Evolutionary conservation across 495 filamentous ascomycete genomes (phyloP).

Genomic region (Pseudomonodictys pantanalensis): DNA sequence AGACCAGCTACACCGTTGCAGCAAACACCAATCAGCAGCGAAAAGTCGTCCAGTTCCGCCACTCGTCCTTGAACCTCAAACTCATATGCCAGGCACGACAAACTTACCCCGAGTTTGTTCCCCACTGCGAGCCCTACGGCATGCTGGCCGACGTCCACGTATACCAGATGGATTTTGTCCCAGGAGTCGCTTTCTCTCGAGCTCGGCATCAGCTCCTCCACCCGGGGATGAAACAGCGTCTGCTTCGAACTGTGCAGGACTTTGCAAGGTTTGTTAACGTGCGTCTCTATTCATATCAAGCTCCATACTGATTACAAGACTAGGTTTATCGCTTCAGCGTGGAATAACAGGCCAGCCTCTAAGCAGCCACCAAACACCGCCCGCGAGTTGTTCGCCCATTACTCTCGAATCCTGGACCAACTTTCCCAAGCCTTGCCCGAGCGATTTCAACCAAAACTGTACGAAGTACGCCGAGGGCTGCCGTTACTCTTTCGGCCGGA

Average conservation of each 20-base stretch:
- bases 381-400: neutral
- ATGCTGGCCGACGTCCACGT: neutral
- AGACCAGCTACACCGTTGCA: neutral
- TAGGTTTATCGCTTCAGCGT: slow-evolving; percentile 6
- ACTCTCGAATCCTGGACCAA: neutral
- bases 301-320: neutral
- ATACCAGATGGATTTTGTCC: neutral
- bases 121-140: neutral
- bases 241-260: neutral
- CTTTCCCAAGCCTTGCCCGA: neutral
- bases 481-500: neutral
- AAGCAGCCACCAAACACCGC: neutral
- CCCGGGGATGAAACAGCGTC: neutral
- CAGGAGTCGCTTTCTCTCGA: neutral
- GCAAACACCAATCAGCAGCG: neutral
- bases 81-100: neutral
- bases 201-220: neutral
- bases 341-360: neutral
- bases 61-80: neutral
- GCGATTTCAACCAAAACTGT: neutral
- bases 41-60: neutral
- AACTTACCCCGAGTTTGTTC: neutral
- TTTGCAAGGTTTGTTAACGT: neutral
- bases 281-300: neutral
- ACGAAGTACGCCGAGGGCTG: neutral